Evolutionary conservation across 192 early-diverging fungal species (phyloP).

Genomic region (Coemansia sp.): DNA sequence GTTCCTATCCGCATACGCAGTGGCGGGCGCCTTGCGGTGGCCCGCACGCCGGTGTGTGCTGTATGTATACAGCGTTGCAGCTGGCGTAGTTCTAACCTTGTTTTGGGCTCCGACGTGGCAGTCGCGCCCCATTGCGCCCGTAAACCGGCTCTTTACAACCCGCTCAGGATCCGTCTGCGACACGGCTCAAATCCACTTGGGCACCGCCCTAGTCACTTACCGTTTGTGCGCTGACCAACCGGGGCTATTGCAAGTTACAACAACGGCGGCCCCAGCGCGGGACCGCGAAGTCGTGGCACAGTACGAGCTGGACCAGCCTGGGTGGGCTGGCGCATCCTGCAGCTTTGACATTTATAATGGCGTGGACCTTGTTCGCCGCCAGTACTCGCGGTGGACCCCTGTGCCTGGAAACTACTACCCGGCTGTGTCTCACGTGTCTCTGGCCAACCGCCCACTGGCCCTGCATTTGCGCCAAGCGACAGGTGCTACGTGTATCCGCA

Average conservation of each 20-base stretch:
- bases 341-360: slow-evolving; percentile 36
- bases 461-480: slow-evolving; percentile 38
- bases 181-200: slow-evolving; percentile 12
- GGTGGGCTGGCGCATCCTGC: background rate
- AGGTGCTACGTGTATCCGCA: slow-evolving; percentile 26
- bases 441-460: slow-evolving; percentile 13
- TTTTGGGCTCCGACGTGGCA: slow-evolving; percentile 25
- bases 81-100: slow-evolving; percentile 12
- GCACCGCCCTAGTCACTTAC: slow-evolving; percentile 10
- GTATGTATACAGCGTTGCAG: slow-evolving; percentile 9
- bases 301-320: slow-evolving; percentile 6
- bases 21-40: slow-evolving; percentile 19
- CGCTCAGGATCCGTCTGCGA: slow-evolving; percentile 27
- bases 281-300: slow-evolving; percentile 45
- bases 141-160: background rate
- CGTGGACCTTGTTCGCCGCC: slow-evolving; percentile 12
- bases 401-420: slow-evolving; percentile 43
- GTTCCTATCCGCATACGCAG: slow-evolving; percentile 7
- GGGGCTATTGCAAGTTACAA: slow-evolving; percentile 14
- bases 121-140: slow-evolving; percentile 18
- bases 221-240: slow-evolving; percentile 26
- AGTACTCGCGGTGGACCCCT: slow-evolving; percentile 29
- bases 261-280: background rate
- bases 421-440: slow-evolving; percentile 28
- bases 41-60: background rate